These are phyloP conservation scores for Aspergillus sp. DNA, from an alignment of 2,329 filamentous ascomycete species.

Conservation along the genomic window DNA sequence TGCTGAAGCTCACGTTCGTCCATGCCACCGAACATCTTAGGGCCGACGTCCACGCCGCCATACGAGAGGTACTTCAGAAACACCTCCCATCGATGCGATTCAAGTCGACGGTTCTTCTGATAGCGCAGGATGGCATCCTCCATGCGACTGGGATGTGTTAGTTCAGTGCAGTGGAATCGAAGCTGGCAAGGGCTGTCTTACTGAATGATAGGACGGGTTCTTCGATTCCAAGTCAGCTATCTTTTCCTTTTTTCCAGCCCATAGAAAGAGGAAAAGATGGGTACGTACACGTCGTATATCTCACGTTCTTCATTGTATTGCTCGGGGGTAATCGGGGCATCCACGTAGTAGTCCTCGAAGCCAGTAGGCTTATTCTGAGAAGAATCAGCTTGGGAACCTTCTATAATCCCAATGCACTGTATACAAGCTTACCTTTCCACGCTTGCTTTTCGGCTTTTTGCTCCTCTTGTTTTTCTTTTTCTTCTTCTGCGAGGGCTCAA, in stretches of 20 bases:
- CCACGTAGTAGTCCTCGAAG: slow-evolving; percentile 74
- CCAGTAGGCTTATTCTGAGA: slow-evolving; percentile 48
- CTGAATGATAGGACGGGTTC: slow-evolving; percentile 48
- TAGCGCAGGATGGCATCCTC: slow-evolving; percentile 79
- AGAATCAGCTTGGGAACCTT: slow-evolving; percentile 1
- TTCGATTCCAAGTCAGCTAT: slow-evolving; percentile 9
- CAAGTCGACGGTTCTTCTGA: slow-evolving; percentile 65
- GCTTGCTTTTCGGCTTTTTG: slow-evolving; percentile 32
- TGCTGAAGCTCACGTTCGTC: slow-evolving; percentile 54
- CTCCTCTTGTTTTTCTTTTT: slow-evolving; percentile 31
- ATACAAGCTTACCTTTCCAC: slow-evolving; percentile 18
- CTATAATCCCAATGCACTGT: neutral
- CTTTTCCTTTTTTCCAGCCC: no score
- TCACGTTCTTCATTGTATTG: slow-evolving; percentile 59
- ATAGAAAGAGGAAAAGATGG: no score
- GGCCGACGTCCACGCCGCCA: slow-evolving; percentile 64
- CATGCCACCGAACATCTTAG: slow-evolving; percentile 56
- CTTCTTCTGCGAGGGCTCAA: neutral
- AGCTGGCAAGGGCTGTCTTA: slow-evolving; percentile 27
- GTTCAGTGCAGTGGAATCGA: neutral
- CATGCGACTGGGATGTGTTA: slow-evolving; percentile 54
- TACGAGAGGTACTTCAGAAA: slow-evolving; percentile 76
- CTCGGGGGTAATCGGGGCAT: slow-evolving; percentile 65
- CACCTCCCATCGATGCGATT: slow-evolving; percentile 51
- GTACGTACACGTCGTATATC: slow-evolving; percentile 58